Evolutionary conservation across 75 land plant genomes (phyloP).

Genomic region (Larix kaempferi): DNA sequence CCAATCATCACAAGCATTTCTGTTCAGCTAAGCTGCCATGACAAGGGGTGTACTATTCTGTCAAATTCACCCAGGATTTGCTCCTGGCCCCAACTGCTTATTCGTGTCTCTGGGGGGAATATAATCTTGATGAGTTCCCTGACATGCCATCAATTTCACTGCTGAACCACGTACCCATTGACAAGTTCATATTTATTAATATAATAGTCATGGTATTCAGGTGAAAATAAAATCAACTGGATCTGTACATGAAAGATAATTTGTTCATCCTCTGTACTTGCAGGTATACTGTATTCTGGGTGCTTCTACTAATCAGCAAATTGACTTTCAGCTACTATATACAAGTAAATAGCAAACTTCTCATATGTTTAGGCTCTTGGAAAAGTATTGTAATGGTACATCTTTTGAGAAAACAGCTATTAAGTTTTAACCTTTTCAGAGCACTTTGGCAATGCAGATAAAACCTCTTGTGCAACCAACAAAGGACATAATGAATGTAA

Average conservation of each 20-base stretch:
- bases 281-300: slow-evolving; percentile 90
- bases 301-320: slow-evolving; percentile 64
- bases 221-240: too few relatives aligned
- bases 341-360: slow-evolving; percentile 30
- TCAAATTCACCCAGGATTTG: too few relatives aligned
- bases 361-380: neutral
- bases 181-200: too few relatives aligned
- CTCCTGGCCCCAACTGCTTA: too few relatives aligned
- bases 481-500: slow-evolving; percentile 68
- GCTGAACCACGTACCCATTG: too few relatives aligned
- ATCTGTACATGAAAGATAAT: neutral
- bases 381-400: neutral
- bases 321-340: slow-evolving; percentile 79
- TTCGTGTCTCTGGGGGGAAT: too few relatives aligned
- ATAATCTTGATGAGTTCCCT: neutral
- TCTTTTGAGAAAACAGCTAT: neutral
- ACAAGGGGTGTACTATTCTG: too few relatives aligned
- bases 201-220: too few relatives aligned
- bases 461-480: slow-evolving; percentile 89
- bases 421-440: neutral
- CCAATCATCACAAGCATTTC: neutral
- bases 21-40: too few relatives aligned
- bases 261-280: neutral
- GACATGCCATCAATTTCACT: too few relatives aligned
- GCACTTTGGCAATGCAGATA: slow-evolving; percentile 48